Evolutionary conservation across 2,329 filamentous ascomycete genomes (phyloP).

Genomic region (Alternaria hordeiaustralica): DNA sequence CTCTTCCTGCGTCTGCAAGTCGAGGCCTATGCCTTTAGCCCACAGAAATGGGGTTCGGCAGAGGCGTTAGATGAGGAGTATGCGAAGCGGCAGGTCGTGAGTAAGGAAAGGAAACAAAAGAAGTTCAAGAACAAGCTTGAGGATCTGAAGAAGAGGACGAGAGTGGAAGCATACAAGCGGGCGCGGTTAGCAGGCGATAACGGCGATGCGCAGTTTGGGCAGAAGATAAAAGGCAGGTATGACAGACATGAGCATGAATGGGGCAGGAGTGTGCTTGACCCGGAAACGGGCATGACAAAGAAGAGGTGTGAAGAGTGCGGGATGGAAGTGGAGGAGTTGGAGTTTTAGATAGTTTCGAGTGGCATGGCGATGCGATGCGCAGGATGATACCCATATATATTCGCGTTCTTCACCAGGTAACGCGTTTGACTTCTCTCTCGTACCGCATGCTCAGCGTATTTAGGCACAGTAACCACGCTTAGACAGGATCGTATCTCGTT

Average conservation of each 20-base stretch:
- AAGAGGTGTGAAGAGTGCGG: conserved; percentile 75
- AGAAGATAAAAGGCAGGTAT: conserved; percentile 67
- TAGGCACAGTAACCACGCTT: not conserved
- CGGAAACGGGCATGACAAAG: conserved; percentile 73
- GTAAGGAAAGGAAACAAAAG: conserved; percentile 84
- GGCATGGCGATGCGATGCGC: not conserved
- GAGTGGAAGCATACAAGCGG: conserved; percentile 86
- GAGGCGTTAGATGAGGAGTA: conserved; percentile 90
- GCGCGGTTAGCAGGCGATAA: conserved; percentile 53
- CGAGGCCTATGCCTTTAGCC: conserved; percentile 85
- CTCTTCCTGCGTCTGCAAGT: conserved; percentile 92
- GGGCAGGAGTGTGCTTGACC: conserved; percentile 64
- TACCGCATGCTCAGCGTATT: not conserved
- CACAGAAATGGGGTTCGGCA: conserved; percentile 86
- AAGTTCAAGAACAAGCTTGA: conserved; percentile 90
- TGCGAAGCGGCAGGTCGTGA: conserved; percentile 75
- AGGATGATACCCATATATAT: not conserved
- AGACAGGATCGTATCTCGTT: not conserved
- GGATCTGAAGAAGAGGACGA: conserved; percentile 90
- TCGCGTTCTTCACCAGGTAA: not conserved
- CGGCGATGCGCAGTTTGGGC: conserved; percentile 68
- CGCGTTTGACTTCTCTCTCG: not conserved
- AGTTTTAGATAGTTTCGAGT: conserved; percentile 53
- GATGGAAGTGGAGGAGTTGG: conserved; percentile 71
- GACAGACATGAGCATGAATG: conserved; percentile 90